Evolutionary conservation across 31 red algal genomes (phyloP), one percentile per base, ranked within the genome.

Genomic region (Porphyra umbilicalis): DNA sequence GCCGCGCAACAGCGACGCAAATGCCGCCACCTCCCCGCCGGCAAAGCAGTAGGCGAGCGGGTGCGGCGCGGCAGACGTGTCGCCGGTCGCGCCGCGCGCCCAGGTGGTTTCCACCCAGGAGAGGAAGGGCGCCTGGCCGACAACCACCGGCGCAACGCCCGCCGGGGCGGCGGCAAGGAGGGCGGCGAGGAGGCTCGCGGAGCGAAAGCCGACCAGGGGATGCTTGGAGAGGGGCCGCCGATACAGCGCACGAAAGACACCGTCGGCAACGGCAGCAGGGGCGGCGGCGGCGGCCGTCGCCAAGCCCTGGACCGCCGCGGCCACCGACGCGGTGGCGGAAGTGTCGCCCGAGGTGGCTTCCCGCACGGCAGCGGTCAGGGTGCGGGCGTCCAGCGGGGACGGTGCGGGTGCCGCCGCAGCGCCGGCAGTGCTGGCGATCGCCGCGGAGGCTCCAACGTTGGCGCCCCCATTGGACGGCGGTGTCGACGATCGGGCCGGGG

Each of bases 81-180:
- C 86, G 6, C 76, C 68, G 76, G 82, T 74, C 35, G 80, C 83
- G 44, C 35, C 86, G 79, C 84, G 83, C n/a, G 86, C 82, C 90
- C 90, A 93, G 11, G 80, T 81, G 35, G 83, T 85, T 42, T 93
- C 90, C 35, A 88, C 78, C 83, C 85, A 88, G n/a, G 32, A 84
- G 35, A 92, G 57, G 79, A 87, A 85, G 32, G 79, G 83, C 20
- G 76, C 77, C 32, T 93, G 80, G 20, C 81, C 71, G 38, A 83
- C 30, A 34, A 84, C 84, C 15, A 81, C 67, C 14, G 85, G 79
- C 36, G 86, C 84, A 35, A 92, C 44, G 57, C 79, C 83, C 0
- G 90, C 85, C 14, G 90, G 90, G 42, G 83, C 90, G 75, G 85
- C 90, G 35, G 87, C 85, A 32, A 93, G 29, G 9, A 93, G 38